These are phyloP conservation scores for Pythium vanterpoolii DNA, from an alignment of 352 stramenopile species.

Conservation along the genomic window DNA sequence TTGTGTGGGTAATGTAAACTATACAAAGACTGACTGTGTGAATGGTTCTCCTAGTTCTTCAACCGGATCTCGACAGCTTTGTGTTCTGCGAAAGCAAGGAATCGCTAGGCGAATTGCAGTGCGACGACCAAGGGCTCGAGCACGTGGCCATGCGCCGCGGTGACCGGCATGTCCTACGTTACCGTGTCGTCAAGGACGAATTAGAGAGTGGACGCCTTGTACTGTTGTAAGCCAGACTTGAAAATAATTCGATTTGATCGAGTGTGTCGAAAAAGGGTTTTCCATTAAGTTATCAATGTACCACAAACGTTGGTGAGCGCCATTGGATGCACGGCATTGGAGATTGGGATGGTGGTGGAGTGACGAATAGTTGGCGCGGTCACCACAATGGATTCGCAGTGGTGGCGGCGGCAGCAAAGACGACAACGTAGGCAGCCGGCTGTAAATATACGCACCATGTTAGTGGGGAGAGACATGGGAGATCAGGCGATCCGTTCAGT, in stretches of 20 bases:
- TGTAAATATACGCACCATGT: constrained; percentile 19
- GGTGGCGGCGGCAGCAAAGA: constrained; percentile 55
- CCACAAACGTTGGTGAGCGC: background rate
- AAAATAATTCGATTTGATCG: background rate
- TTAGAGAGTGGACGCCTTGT: constrained; percentile 54
- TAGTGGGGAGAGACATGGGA: background rate
- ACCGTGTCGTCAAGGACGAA: constrained; percentile 51
- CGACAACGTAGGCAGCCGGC: constrained; percentile 62
- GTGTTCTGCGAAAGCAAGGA: constrained; percentile 78
- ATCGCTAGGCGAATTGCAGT: constrained; percentile 52
- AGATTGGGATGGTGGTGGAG: too few relatives aligned
- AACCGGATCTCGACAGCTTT: constrained; percentile 75
- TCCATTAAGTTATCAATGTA: constrained; percentile 16
- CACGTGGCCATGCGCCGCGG: constrained; percentile 52
- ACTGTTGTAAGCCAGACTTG: constrained; percentile 34
- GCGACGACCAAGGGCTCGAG: constrained; percentile 67
- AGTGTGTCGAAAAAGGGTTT: background rate
- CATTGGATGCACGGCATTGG: too few relatives aligned
- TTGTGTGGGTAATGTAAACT: background rate
- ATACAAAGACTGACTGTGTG: too few relatives aligned
- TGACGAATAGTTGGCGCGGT: constrained; percentile 2
- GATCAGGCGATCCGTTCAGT: background rate
- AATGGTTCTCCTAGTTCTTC: constrained; percentile 36
- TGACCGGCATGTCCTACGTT: constrained; percentile 76
- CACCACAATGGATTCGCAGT: constrained; percentile 64